Evolutionary conservation across 2,329 filamentous ascomycete genomes (phyloP).

Genomic region (Trichoderma hamatum): DNA sequence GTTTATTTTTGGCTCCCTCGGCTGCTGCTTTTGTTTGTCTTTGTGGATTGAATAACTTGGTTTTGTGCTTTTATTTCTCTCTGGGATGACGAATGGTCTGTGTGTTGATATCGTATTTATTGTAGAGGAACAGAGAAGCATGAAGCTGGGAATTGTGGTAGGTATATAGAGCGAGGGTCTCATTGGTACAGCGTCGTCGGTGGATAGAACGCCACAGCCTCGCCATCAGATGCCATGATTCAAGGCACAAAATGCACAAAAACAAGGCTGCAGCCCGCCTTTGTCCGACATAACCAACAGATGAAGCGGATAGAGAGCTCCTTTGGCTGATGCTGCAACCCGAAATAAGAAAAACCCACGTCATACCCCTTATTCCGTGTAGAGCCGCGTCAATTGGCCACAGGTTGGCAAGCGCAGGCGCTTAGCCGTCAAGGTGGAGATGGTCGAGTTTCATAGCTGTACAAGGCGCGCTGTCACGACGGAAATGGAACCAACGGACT

Average conservation of each 20-base stretch:
- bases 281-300: background rate
- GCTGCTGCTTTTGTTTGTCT: too few relatives aligned
- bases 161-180: background rate
- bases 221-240: background rate
- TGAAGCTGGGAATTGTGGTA: background rate
- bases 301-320: background rate
- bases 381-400: slow-evolving; percentile 7
- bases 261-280: background rate
- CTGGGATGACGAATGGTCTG: background rate
- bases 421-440: slow-evolving; percentile 8
- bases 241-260: background rate
- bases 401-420: background rate
- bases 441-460: background rate
- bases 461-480: background rate
- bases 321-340: background rate
- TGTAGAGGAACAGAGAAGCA: background rate
- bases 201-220: background rate
- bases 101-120: background rate
- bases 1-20: background rate
- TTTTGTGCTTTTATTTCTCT: background rate
- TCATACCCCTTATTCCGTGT: background rate
- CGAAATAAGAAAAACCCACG: background rate
- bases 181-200: background rate
- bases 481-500: background rate
- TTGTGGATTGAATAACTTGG: background rate